Conservation (phyloP, 768 basidiomycete genomes). For the Guyanaporus albipodus region DNA sequence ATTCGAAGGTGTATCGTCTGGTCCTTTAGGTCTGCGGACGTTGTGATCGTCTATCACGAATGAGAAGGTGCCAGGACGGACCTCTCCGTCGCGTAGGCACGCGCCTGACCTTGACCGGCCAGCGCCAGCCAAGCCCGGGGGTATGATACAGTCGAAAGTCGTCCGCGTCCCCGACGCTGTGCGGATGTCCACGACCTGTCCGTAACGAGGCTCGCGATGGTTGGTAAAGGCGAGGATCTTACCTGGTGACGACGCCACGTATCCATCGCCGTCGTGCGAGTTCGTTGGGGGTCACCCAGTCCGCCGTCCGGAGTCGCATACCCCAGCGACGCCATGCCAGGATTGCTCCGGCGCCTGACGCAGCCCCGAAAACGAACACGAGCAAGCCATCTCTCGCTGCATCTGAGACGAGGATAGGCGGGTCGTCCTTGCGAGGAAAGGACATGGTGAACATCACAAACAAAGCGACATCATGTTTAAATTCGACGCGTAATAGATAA, state of each 20-base stretch:
- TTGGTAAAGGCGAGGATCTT: no score
- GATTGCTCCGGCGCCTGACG: constrained; percentile 7
- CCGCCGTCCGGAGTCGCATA: constrained; percentile 56
- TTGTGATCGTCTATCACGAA: no score
- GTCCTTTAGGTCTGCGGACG: constrained; percentile 70
- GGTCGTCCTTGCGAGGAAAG: constrained; percentile 2
- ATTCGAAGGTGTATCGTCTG: constrained; percentile 86
- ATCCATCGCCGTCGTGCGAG: constrained; percentile 62
- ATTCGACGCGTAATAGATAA: background rate
- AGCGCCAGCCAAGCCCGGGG: constrained; percentile 69
- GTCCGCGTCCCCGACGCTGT: constrained; percentile 81
- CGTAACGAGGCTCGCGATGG: no score
- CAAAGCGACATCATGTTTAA: background rate
- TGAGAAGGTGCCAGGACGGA: no score
- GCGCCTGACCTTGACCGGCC: constrained; percentile 64
- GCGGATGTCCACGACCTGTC: background rate
- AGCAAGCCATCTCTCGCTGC: background rate
- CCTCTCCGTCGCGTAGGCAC: constrained; percentile 62
- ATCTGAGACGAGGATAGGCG: background rate
- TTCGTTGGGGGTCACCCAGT: constrained; percentile 66
- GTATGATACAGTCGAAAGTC: constrained; percentile 86
- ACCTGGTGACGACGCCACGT: constrained; percentile 81
- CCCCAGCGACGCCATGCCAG: constrained; percentile 49
- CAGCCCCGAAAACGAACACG: constrained; percentile 15
- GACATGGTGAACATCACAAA: background rate